phyloP scores from a whole-genome alignment of 108 stramenopile genomes.

The Epithemia pelagica region DNA sequence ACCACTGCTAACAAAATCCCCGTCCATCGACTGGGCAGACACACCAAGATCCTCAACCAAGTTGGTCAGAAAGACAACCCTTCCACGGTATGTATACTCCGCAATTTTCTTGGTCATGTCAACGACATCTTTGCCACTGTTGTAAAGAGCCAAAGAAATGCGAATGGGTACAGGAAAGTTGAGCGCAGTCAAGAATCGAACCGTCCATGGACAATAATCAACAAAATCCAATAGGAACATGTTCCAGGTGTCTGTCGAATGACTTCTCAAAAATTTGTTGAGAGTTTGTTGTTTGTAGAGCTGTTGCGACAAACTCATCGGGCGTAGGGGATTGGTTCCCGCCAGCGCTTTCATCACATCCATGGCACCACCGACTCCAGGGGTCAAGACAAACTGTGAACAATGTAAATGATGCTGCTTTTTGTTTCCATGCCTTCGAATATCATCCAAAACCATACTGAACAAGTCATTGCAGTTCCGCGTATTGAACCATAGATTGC shows the following conservation, averaged over 20 bases:
- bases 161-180: constrained; percentile 34
- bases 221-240: constrained; percentile 37
- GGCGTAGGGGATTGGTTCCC: constrained; percentile 30
- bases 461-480: constrained; percentile 26
- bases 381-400: constrained; percentile 38
- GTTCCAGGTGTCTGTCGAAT: constrained; percentile 42
- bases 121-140: constrained; percentile 25
- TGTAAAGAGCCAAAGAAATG: constrained; percentile 32
- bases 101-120: constrained; percentile 31
- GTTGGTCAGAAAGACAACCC: constrained; percentile 33
- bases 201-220: constrained; percentile 34
- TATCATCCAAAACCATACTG: constrained; percentile 37
- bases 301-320: constrained; percentile 30
- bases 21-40: not conserved
- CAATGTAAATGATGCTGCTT: not conserved
- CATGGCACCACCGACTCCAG: constrained; percentile 27
- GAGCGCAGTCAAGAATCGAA: constrained; percentile 35
- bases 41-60: constrained; percentile 22
- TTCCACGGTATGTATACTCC: constrained; percentile 29
- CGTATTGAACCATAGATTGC: constrained; percentile 46
- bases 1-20: constrained; percentile 32
- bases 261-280: constrained; percentile 28
- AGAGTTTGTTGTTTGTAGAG: constrained; percentile 34
- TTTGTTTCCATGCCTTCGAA: constrained; percentile 27
- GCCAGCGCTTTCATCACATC: constrained; percentile 28